Evolutionary conservation across 108 stramenopile genomes (phyloP).

Genomic region (Cyclotella kingstonii): DNA sequence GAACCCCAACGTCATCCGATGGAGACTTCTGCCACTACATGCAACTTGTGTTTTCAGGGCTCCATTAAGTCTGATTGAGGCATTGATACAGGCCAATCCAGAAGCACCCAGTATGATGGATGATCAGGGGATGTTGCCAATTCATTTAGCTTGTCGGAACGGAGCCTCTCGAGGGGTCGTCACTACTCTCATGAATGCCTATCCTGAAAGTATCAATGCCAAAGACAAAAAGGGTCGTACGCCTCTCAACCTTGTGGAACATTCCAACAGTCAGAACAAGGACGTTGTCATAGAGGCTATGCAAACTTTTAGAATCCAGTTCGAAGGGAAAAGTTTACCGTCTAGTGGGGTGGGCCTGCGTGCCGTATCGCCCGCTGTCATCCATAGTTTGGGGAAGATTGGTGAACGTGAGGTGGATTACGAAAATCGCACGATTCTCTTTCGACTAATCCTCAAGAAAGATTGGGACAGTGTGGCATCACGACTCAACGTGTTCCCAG

Average conservation of each 20-base stretch:
- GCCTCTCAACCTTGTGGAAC: constrained; percentile 69
- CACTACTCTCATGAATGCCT: constrained; percentile 61
- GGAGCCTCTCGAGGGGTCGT: constrained; percentile 87
- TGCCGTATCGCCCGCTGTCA: constrained; percentile 23
- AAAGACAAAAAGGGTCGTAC: constrained; percentile 80
- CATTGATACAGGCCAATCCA: constrained; percentile 65
- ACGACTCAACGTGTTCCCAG: constrained; percentile 61
- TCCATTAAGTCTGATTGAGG: constrained; percentile 72
- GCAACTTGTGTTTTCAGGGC: constrained; percentile 79
- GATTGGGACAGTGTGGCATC: constrained; percentile 74
- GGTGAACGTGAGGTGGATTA: constrained; percentile 77
- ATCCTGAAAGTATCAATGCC: constrained; percentile 62
- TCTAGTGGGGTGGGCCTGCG: constrained; percentile 18
- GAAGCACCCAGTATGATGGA: constrained; percentile 80
- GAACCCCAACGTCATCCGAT: constrained; percentile 55
- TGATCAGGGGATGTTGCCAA: constrained; percentile 88
- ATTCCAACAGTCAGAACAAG: constrained; percentile 70
- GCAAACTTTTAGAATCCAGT: constrained; percentile 53
- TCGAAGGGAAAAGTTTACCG: constrained; percentile 23
- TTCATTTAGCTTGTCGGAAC: constrained; percentile 85
- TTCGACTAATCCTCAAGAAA: constrained; percentile 81
- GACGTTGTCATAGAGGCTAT: constrained; percentile 74
- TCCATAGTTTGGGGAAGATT: not conserved
- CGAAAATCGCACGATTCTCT: constrained; percentile 81
- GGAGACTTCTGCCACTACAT: constrained; percentile 81